Percentiles rank a stretch among this genome's conserved stretches.
These are phyloP conservation scores for Trichoderma sp. DNA, from an alignment of 2,329 filamentous ascomycete species.

Conservation along the genomic window DNA sequence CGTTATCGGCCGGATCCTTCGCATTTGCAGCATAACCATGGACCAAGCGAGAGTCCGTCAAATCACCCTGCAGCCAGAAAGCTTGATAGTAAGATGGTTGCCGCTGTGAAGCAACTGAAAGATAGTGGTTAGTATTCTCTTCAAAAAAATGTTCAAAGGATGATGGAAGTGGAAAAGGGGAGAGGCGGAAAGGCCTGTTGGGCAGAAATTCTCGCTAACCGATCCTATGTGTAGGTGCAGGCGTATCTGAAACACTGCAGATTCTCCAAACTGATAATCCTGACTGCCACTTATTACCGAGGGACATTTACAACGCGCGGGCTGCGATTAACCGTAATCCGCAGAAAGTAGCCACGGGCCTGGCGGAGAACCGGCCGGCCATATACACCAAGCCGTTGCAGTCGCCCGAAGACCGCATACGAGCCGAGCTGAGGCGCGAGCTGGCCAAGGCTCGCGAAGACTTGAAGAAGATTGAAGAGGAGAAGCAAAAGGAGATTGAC, in stretches of 20 bases:
- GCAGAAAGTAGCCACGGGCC: slow-evolving; percentile 56
- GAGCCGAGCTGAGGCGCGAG: slow-evolving; percentile 60
- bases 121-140: slow-evolving; percentile 54
- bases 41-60: slow-evolving; percentile 64
- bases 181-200: slow-evolving; percentile 13
- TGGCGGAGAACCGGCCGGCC: slow-evolving; percentile 60
- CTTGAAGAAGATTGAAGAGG: slow-evolving; percentile 53
- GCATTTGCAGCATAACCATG: slow-evolving; percentile 63
- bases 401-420: slow-evolving; percentile 62
- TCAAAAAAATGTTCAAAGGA: neutral
- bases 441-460: slow-evolving; percentile 59
- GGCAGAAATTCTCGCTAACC: slow-evolving; percentile 34
- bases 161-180: neutral
- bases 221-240: slow-evolving; percentile 48
- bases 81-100: slow-evolving; percentile 65
- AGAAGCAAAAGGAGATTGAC: slow-evolving; percentile 58
- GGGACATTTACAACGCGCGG: slow-evolving; percentile 66
- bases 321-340: slow-evolving; percentile 66
- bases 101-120: slow-evolving; percentile 64
- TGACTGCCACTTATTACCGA: slow-evolving; percentile 59
- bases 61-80: slow-evolving; percentile 65
- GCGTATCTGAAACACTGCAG: slow-evolving; percentile 64
- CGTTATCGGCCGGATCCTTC: slow-evolving; percentile 59
- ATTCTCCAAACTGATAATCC: slow-evolving; percentile 64
- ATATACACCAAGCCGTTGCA: slow-evolving; percentile 66